Conservation (phyloP, 2,329 filamentous ascomycete species). For the Exophiala viscosa region DNA sequence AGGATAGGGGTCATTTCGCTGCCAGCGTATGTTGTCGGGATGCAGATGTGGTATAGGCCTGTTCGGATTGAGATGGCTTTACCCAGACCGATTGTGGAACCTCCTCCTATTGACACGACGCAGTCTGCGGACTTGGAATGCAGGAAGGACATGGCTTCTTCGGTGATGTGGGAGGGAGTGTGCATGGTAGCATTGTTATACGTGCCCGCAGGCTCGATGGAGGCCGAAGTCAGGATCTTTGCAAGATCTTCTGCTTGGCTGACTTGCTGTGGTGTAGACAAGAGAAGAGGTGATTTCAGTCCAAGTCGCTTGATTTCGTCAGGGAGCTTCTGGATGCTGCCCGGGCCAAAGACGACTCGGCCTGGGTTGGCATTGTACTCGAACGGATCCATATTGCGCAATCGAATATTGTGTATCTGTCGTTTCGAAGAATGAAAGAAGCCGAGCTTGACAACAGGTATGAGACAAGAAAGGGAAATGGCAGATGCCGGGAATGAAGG, state of each 20-base stretch:
- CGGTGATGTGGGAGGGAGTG: constrained; percentile 57
- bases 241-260: constrained; percentile 46
- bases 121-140: constrained; percentile 49
- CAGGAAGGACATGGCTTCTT: constrained; percentile 52
- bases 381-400: constrained; percentile 48
- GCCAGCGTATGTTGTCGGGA: constrained; percentile 60
- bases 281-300: constrained; percentile 50
- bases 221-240: constrained; percentile 40
- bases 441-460: neutral
- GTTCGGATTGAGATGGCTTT: constrained; percentile 56
- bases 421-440: neutral
- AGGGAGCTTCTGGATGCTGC: constrained; percentile 49
- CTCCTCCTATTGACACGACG: constrained; percentile 60
- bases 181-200: constrained; percentile 61
- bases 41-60: constrained; percentile 55
- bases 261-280: constrained; percentile 55
- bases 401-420: neutral
- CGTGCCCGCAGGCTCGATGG: constrained; percentile 44
- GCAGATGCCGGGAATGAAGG: neutral
- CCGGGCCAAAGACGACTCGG: constrained; percentile 56
- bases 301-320: constrained; percentile 45
- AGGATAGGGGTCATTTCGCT: constrained; percentile 64
- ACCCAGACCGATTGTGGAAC: constrained; percentile 60
- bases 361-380: constrained; percentile 54
- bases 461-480: neutral